A percentile compares a stretch with the other conserved stretches of the same genome.
These are phyloP conservation scores for Penicillium herquei DNA, from an alignment of 495 filamentous ascomycete species.

Conservation along the genomic window DNA sequence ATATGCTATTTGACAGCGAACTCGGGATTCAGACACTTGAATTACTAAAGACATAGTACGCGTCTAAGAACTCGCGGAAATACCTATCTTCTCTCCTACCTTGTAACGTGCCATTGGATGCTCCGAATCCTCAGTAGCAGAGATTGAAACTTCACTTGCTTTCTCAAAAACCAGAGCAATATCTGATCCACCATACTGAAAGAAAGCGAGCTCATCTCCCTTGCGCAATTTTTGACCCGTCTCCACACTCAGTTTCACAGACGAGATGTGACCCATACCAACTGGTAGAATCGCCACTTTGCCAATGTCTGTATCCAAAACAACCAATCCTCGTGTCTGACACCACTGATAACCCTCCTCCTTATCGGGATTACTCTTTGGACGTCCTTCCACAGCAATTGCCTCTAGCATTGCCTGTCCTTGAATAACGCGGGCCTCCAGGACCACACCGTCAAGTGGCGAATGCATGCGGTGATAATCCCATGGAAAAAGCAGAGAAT, in stretches of 20 bases:
- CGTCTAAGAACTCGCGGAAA: no score
- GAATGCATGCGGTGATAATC: neutral
- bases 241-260: slow-evolving; percentile 32
- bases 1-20: no score
- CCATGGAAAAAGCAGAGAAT: neutral
- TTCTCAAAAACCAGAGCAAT: slow-evolving; percentile 31
- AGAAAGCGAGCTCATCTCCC: slow-evolving; percentile 39
- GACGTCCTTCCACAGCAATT: neutral
- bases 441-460: neutral
- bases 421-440: neutral
- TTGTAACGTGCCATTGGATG: no score
- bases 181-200: slow-evolving; percentile 45
- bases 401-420: neutral
- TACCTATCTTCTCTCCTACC: no score
- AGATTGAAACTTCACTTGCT: no score
- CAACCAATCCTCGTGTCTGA: slow-evolving; percentile 32
- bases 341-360: slow-evolving; percentile 35
- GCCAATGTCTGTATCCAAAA: slow-evolving; percentile 29
- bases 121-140: no score
- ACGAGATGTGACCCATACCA: slow-evolving; percentile 42
- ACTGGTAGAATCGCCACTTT: slow-evolving; percentile 40
- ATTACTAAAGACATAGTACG: no score
- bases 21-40: no score
- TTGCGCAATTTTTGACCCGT: slow-evolving; percentile 27
- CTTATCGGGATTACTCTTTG: neutral